phyloP scores from a whole-genome alignment of 75 land plant genomes.

The Cunninghamia lanceolata region DNA sequence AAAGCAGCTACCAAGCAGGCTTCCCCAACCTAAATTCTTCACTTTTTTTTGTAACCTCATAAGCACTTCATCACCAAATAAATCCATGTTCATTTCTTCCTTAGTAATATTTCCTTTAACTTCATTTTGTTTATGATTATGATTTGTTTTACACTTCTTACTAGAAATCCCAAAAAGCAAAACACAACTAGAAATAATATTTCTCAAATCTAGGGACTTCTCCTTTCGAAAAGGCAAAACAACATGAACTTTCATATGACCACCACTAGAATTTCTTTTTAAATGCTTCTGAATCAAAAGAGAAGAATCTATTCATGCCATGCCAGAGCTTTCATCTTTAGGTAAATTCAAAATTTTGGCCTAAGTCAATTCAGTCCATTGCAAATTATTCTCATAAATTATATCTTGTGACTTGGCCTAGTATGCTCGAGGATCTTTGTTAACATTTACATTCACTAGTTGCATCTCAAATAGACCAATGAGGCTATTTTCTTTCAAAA shows the following conservation, averaged over 20 bases:
- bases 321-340: background rate
- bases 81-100: constrained; percentile 5
- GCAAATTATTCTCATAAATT: no score
- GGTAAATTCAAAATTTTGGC: background rate
- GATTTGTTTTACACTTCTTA: constrained; percentile 1
- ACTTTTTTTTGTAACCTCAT: constrained; percentile 34
- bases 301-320: background rate
- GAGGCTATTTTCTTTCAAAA: no score
- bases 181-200: constrained; percentile 7
- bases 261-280: constrained; percentile 5
- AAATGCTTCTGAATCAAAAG: background rate
- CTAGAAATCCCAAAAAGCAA: constrained; percentile 28
- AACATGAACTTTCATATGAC: constrained; percentile 18
- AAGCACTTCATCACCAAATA: constrained; percentile 51
- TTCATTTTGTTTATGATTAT: background rate
- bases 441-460: no score
- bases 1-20: constrained; percentile 61
- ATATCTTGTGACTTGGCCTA: no score
- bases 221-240: constrained; percentile 20
- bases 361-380: constrained; percentile 18
- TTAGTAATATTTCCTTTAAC: background rate
- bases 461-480: no score
- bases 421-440: no score
- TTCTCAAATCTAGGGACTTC: background rate
- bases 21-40: constrained; percentile 27